Base-by-base conservation (phyloP, 176 grass and related monocot species). In the Zea luxurians region DNA sequence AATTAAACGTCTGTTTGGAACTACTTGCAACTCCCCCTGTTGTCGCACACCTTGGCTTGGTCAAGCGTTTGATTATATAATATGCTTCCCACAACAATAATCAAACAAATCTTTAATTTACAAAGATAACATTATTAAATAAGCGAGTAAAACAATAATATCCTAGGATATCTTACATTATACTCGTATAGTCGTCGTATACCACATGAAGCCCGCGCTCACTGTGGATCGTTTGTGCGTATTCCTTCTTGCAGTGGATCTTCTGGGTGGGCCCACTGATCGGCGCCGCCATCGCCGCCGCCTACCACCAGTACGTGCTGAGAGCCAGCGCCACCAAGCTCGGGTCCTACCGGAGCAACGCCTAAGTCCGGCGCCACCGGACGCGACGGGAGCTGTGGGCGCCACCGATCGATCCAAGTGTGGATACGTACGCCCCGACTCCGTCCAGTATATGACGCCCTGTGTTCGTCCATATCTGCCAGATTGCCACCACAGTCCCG, bases 191-290 rank as follows among this genome's bases (percentile, higher is more conserved):
- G 27, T 27, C 27, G 27, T 27, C 27, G 27, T 27, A 27, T 27
- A 27, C 27, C 27, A 27, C 27, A n/a, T n/a, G n/a, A n/a, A n/a
- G n/a, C n/a, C n/a, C n/a, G 27, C 27, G 27, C 27, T 27, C 27
- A 27, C 27, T 27, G 27, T 27, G 27, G 27, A 27, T 20, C 59
- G 41, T 53, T 13, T 20, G 10, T 6, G 15, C n/a, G n/a, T 6
- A 4, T 77, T 78, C 18, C 27, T 42, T 66, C 13, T 9, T 80
- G 83, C 89, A 96, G 89, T 96, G 93, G 93, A 96, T 96, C 68
- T 96, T 96, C 79, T 96, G 93, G 89, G 93, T 90, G 45, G 89
- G 93, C 10, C 93, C 89, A 1, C 74, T 96, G 46, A 79, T 89
- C 59, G 93, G 93, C 6, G 93, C 93, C 50, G 93, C 89, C 74